These are phyloP conservation scores for Calocybe gangraenosa DNA, from an alignment of 768 basidiomycete genomes.

Conservation along the genomic window DNA sequence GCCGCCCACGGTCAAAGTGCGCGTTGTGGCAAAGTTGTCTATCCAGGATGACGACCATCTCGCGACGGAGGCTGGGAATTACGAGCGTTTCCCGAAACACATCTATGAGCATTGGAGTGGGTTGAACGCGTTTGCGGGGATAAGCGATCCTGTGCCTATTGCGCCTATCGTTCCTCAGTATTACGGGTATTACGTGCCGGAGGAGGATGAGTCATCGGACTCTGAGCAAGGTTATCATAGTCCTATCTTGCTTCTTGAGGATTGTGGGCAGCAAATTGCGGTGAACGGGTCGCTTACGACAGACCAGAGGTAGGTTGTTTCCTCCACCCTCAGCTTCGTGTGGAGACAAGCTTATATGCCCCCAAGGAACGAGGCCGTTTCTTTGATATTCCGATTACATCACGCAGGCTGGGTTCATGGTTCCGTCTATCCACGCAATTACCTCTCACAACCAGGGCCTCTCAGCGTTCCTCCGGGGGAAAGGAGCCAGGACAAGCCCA, in stretches of 20 bases:
- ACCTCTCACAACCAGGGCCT: constrained; percentile 33
- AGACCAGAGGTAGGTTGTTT: constrained; percentile 36
- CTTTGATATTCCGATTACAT: constrained; percentile 34
- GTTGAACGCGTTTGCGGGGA: constrained; percentile 36
- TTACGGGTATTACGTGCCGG: constrained; percentile 53
- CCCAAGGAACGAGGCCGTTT: constrained; percentile 33
- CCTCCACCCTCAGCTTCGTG: not conserved
- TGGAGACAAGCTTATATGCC: too few species aligned
- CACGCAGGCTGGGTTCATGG: constrained; percentile 31
- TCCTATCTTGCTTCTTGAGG: constrained; percentile 39
- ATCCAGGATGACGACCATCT: constrained; percentile 33
- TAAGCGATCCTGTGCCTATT: constrained; percentile 41
- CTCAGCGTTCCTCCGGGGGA: constrained; percentile 11
- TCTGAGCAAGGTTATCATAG: constrained; percentile 23
- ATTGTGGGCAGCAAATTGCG: constrained; percentile 40
- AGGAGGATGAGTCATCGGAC: too few species aligned
- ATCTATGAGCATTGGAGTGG: constrained; percentile 50
- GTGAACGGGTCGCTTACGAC: constrained; percentile 25
- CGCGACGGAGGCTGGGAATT: constrained; percentile 36
- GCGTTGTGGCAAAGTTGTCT: constrained; percentile 44
- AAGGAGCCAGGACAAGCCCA: constrained; percentile 16
- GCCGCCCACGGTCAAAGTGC: constrained; percentile 33
- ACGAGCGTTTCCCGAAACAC: constrained; percentile 39
- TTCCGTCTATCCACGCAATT: constrained; percentile 34
- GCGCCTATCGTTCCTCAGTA: constrained; percentile 57